Conservation (phyloP, 306 rosid species). For the Ceratonia siliqua region DNA sequence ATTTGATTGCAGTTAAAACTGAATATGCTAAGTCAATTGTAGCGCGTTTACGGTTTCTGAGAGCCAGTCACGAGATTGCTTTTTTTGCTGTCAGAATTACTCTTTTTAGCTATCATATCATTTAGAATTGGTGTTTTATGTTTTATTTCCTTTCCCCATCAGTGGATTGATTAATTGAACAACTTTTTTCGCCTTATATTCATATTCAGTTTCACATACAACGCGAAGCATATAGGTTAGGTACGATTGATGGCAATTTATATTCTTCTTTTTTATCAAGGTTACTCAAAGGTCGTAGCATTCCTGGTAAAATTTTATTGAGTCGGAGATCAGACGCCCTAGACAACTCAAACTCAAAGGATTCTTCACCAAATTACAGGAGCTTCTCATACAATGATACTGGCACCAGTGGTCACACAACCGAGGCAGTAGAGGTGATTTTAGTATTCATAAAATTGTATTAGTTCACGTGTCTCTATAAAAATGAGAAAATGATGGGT, state of each 20-base stretch:
- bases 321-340: conserved; percentile 61
- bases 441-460: conserved; percentile 10
- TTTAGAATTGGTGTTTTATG: conserved; percentile 8
- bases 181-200: background rate
- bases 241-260: conserved; percentile 21
- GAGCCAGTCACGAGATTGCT: background rate
- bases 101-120: conserved; percentile 2
- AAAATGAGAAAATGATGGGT: conserved; percentile 1
- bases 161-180: background rate
- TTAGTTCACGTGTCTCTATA: background rate
- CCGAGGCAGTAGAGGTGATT: conserved; percentile 59
- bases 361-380: conserved; percentile 54
- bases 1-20: background rate
- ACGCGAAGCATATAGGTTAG: background rate
- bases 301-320: conserved; percentile 85
- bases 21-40: background rate
- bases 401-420: conserved; percentile 58
- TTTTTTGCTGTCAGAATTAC: background rate
- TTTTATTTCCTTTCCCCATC: background rate
- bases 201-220: background rate
- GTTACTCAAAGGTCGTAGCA: conserved; percentile 90
- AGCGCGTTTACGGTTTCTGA: background rate
- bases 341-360: conserved; percentile 43
- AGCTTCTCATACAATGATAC: conserved; percentile 62
- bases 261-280: conserved; percentile 48